Conservation (phyloP, 2,329 filamentous ascomycete genomes). For the Elsinoe fawcettii region DNA sequence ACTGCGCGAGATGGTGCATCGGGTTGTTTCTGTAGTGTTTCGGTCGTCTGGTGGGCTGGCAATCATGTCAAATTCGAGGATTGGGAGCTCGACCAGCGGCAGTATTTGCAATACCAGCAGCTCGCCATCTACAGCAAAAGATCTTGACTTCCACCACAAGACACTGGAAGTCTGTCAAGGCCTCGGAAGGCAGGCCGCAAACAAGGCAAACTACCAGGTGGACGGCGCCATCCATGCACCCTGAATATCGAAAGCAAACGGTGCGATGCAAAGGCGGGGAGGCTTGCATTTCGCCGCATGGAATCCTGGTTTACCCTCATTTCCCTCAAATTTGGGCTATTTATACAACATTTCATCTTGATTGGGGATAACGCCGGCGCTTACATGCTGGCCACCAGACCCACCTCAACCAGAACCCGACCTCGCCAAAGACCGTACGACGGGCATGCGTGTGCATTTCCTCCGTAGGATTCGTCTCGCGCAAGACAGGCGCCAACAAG, state of each 20-base stretch:
- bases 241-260: slow-evolving; percentile 6
- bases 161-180: not conserved
- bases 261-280: not conserved
- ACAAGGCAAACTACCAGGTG: slow-evolving; percentile 9
- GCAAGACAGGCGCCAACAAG: slow-evolving; percentile 6
- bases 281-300: slow-evolving; percentile 5
- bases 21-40: slow-evolving; percentile 12
- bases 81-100: not conserved
- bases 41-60: not conserved
- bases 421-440: not conserved
- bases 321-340: slow-evolving; percentile 7
- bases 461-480: not conserved
- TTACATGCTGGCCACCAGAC: slow-evolving; percentile 1
- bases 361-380: slow-evolving; percentile 3
- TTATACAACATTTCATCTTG: not conserved
- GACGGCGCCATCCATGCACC: slow-evolving; percentile 13
- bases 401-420: not conserved
- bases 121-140: not conserved
- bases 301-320: not conserved
- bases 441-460: slow-evolving; percentile 1
- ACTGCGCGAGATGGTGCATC: slow-evolving; percentile 4
- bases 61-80: not conserved
- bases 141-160: not conserved
- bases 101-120: not conserved
- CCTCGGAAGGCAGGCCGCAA: not conserved